Base-by-base conservation (phyloP, 345 rosid species). In the Brassica juncea region DNA sequence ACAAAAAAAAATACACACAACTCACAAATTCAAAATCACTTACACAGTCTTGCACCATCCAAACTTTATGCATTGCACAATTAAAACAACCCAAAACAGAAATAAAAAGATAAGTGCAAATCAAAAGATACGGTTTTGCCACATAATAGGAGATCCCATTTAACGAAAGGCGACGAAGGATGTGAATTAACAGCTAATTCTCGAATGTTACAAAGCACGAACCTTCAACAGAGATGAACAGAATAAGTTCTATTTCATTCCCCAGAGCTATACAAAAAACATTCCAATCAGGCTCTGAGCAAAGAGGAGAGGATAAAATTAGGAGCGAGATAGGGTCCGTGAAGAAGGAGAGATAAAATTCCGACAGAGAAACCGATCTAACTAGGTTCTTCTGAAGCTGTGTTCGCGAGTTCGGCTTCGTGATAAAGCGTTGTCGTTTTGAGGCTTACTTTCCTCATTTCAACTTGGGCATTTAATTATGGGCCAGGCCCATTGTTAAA, bases 211-310 rank as follows among this genome's bases (percentile, higher is more conserved):
- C 68, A 75, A 23, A 75, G 76, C 68, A 81, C 80, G 30, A 71
- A 81, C 84, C 84, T 76, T 65, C 66, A 71, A 71, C 35, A 76
- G 70, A 72, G 76, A 76, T 66, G 80, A 16, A 65, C 49, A 71
- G 77, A 65, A 67, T 35, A 37, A 47, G 60, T 47, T 81, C 8
- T 66, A 52, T 44, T 49, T 76, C 84, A 81, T 76, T 71, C 74
- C 70, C 47, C 55, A 42, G 4, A 72, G 62, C 21, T 54, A 54
- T 15, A 15, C 21, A 9, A 54, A 5, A 15, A 15, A 54, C 23
- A 54, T 54, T 54, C 23, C 59, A 54, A 54, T 54, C 59, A 54
- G 15, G 23, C 59, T 54, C 2, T 2, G 23, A 15, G 23, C 23
- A 54, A 54, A 54, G 59, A 54, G 23, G 59, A 49, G 55, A 49